These are phyloP conservation scores for Coemansia sp. DNA, from an alignment of 192 early-diverging fungal species.

Conservation along the genomic window DNA sequence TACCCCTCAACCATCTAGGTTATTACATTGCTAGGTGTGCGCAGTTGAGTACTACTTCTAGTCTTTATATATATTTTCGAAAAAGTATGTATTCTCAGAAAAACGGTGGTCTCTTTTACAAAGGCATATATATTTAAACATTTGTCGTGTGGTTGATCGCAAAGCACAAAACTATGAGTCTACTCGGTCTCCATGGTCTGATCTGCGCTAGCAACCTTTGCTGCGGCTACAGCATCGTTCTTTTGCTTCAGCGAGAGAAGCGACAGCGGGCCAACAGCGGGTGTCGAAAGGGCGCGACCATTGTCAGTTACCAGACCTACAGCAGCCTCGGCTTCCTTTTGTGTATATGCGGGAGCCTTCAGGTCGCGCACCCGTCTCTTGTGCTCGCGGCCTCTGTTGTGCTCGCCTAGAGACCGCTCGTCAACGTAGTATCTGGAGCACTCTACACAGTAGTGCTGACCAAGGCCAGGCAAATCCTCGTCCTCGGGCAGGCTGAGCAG, in stretches of 20 bases:
- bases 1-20: slow-evolving; percentile 86
- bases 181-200: slow-evolving; percentile 15
- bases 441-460: slow-evolving; percentile 89
- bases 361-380: slow-evolving; percentile 83
- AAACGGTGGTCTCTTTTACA: background rate
- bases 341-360: slow-evolving; percentile 81
- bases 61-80: slow-evolving; percentile 10
- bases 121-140: slow-evolving; percentile 2
- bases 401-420: slow-evolving; percentile 61
- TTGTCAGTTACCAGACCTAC: slow-evolving; percentile 64
- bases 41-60: slow-evolving; percentile 14
- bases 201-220: slow-evolving; percentile 9
- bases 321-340: slow-evolving; percentile 80
- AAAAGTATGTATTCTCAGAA: slow-evolving; percentile 15
- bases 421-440: slow-evolving; percentile 77
- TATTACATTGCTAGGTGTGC: background rate
- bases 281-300: slow-evolving; percentile 37
- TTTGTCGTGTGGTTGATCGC: background rate
- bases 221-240: slow-evolving; percentile 23
- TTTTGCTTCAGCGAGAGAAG: slow-evolving; percentile 36
- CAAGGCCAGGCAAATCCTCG: slow-evolving; percentile 86
- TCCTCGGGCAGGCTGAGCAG: slow-evolving; percentile 67
- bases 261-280: slow-evolving; percentile 29
- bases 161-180: background rate
- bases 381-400: slow-evolving; percentile 80